A percentile compares a stretch with the other conserved stretches of the same genome.
Evolutionary conservation across 495 filamentous ascomycete genomes (phyloP).

Genomic region (Penicillium egyptiacum): DNA sequence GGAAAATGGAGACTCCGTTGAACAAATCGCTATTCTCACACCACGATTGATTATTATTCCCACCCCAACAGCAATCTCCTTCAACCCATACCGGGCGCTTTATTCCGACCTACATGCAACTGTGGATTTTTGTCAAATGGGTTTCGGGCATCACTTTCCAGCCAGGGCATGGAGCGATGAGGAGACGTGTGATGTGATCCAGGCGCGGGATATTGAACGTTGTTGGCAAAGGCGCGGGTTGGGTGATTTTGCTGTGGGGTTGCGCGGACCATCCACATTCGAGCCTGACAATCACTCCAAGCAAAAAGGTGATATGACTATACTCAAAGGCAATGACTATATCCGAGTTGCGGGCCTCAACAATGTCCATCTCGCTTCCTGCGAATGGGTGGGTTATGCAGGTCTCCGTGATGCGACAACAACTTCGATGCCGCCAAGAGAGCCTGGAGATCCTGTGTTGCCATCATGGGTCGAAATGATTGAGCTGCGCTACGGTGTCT

Average conservation of each 20-base stretch:
- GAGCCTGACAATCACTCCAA: not conserved
- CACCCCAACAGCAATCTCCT: conserved; percentile 22
- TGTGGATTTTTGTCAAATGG: conserved; percentile 26
- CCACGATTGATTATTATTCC: conserved; percentile 25
- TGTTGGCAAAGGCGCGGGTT: conserved; percentile 21
- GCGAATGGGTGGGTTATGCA: conserved; percentile 32
- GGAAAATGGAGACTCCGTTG: not conserved
- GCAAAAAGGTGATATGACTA: not conserved
- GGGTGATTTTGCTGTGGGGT: conserved; percentile 29
- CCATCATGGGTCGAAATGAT: conserved; percentile 32
- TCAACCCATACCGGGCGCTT: conserved; percentile 20
- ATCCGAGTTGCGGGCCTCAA: not conserved
- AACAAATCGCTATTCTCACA: conserved; percentile 22
- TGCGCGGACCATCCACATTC: conserved; percentile 8
- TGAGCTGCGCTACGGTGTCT: conserved; percentile 28
- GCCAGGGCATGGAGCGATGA: conserved; percentile 23
- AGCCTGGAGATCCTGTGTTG: conserved; percentile 14
- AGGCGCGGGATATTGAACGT: conserved; percentile 25
- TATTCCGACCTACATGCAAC: conserved; percentile 25
- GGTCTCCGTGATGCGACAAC: conserved; percentile 30
- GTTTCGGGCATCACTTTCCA: conserved; percentile 23
- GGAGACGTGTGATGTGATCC: conserved; percentile 22
- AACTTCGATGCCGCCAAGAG: conserved; percentile 22
- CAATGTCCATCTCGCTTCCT: conserved; percentile 2
- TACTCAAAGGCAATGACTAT: conserved; percentile 8